A percentile compares a stretch with the other conserved stretches of the same genome.
Conservation (phyloP, 129 eudicot species). For the Smallanthus sonchifolius region DNA sequence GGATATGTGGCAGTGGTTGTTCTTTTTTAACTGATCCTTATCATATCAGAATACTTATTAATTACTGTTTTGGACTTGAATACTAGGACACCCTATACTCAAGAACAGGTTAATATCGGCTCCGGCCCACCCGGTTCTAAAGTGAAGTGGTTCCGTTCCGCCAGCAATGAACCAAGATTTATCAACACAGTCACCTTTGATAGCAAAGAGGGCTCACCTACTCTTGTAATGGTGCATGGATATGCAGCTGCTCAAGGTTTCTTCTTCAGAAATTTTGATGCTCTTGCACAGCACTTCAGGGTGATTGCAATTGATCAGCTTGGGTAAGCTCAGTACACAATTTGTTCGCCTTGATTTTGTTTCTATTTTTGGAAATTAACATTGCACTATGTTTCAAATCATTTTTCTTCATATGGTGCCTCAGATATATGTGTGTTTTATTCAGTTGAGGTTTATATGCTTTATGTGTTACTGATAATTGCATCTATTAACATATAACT, state of each 20-base stretch:
- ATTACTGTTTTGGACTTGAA: slow-evolving; percentile 15
- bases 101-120: slow-evolving; percentile 78
- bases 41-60: neutral
- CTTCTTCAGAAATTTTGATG: slow-evolving; percentile 93
- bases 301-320: slow-evolving; percentile 94
- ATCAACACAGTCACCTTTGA: slow-evolving; percentile 82
- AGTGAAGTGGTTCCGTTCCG: slow-evolving; percentile 81
- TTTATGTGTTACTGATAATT: neutral
- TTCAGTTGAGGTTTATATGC: neutral
- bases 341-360: neutral
- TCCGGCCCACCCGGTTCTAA: slow-evolving; percentile 90
- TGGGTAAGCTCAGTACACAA: slow-evolving; percentile 49
- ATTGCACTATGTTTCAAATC: neutral
- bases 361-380: neutral
- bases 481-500: neutral
- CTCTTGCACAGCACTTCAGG: slow-evolving; percentile 72
- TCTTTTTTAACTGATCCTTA: neutral
- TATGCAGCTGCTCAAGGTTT: slow-evolving; percentile 97
- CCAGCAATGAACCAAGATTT: slow-evolving; percentile 73
- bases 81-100: slow-evolving; percentile 65
- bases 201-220: slow-evolving; percentile 75
- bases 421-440: neutral
- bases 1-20: neutral
- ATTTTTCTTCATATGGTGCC: neutral
- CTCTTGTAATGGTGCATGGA: slow-evolving; percentile 95